phyloP scores from a whole-genome alignment of 306 rosid species.

The Mucuna pruriens region DNA sequence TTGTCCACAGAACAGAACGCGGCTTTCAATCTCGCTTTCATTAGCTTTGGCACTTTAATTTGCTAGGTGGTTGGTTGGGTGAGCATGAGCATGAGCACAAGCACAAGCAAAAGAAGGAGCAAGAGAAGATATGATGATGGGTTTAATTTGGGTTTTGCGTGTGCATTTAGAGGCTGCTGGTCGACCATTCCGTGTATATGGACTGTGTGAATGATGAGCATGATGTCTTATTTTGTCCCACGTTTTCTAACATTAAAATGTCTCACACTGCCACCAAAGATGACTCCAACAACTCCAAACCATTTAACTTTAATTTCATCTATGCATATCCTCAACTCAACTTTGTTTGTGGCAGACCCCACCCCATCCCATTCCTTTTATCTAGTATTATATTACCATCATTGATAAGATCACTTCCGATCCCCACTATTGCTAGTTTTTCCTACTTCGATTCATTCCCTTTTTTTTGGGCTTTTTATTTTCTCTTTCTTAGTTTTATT shows the following conservation, averaged over 20 bases:
- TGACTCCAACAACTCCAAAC: constrained; percentile 29
- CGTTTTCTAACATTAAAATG: constrained; percentile 38
- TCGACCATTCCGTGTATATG: constrained; percentile 40
- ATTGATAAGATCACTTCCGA: constrained; percentile 40
- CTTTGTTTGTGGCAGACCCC: constrained; percentile 39
- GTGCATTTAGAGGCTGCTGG: constrained; percentile 32
- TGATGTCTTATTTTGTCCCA: constrained; percentile 18
- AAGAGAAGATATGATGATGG: too few species aligned
- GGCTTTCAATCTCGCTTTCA: constrained; percentile 28
- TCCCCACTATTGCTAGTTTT: constrained; percentile 24
- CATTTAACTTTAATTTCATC: constrained; percentile 38
- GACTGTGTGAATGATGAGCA: constrained; percentile 39
- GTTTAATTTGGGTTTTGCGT: constrained; percentile 23
- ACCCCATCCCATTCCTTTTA: constrained; percentile 3
- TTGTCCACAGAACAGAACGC: constrained; percentile 33
- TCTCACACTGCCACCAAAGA: constrained; percentile 30
- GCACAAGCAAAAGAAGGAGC: too few species aligned
- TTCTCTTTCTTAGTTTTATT: constrained; percentile 23
- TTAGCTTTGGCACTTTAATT: constrained; percentile 29
- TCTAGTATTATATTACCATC: constrained; percentile 40
- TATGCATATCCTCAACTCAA: constrained; percentile 47
- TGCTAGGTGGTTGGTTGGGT: constrained; percentile 1
- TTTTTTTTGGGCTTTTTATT: constrained; percentile 11
- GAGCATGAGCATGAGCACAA: not conserved
- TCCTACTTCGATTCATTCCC: constrained; percentile 26